These are phyloP conservation scores for Xylaria sp. DNA, from an alignment of 2,329 filamentous ascomycete species.

Conservation along the genomic window DNA sequence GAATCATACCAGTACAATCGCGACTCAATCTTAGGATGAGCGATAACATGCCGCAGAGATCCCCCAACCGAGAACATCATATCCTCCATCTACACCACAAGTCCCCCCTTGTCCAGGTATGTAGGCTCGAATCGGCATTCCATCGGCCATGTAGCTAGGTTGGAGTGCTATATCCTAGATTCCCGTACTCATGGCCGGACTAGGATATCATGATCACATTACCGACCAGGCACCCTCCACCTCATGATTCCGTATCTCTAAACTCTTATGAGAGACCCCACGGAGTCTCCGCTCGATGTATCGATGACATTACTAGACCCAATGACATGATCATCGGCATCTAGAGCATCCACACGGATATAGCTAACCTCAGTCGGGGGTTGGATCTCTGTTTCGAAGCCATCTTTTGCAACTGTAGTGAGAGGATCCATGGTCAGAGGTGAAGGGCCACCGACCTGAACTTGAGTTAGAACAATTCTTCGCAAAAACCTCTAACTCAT, in stretches of 20 bases:
- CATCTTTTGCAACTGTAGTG: slow-evolving; percentile 11
- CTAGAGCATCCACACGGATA: slow-evolving; percentile 20
- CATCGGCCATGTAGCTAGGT: not conserved
- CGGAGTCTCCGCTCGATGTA: slow-evolving; percentile 17
- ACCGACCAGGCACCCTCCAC: not conserved
- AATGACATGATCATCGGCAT: slow-evolving; percentile 12
- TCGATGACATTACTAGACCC: slow-evolving; percentile 22
- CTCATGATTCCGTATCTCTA: not conserved
- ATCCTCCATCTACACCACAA: not conserved
- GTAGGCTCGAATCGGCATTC: not conserved
- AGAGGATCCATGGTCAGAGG: slow-evolving; percentile 12
- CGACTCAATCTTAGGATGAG: not conserved
- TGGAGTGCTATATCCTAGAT: not conserved
- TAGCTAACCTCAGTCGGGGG: slow-evolving; percentile 9
- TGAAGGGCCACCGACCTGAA: slow-evolving; percentile 18
- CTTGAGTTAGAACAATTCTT: not conserved
- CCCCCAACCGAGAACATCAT: not conserved
- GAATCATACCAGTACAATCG: not conserved
- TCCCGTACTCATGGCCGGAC: too few species aligned
- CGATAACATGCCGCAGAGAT: not conserved
- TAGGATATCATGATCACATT: too few species aligned
- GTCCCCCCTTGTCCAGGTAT: not conserved
- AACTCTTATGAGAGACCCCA: slow-evolving; percentile 15
- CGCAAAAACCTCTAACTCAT: too few species aligned
- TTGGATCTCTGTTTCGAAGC: slow-evolving; percentile 23